These are phyloP conservation scores for Solanum chilense DNA, from an alignment of 257 asterid species.

Conservation along the genomic window DNA sequence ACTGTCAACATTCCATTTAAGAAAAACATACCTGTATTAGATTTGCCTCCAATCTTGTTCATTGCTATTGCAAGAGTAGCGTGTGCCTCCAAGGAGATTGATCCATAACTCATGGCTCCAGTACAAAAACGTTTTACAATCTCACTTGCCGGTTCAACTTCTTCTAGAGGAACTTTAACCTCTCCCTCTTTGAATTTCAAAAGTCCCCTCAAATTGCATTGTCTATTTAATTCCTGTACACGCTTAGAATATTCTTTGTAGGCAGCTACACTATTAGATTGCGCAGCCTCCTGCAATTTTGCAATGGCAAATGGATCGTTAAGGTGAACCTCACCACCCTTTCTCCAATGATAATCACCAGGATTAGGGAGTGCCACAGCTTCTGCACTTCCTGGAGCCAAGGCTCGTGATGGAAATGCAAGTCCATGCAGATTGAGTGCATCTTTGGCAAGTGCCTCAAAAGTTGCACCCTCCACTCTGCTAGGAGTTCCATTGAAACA, in stretches of 20 bases:
- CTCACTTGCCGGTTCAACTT: slow-evolving; percentile 91
- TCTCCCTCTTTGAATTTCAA: slow-evolving; percentile 67
- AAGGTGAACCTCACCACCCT: slow-evolving; percentile 92
- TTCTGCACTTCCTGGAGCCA: slow-evolving; percentile 93
- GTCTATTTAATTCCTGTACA: slow-evolving; percentile 70
- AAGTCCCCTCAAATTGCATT: slow-evolving; percentile 95
- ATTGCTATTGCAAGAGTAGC: slow-evolving; percentile 90
- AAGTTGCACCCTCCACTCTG: slow-evolving; percentile 99
- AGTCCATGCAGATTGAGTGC: slow-evolving; percentile 79
- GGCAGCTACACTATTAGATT: slow-evolving; percentile 80
- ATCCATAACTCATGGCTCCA: slow-evolving; percentile 99
- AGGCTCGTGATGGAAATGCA: slow-evolving; percentile 80
- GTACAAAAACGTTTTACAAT: slow-evolving; percentile 90
- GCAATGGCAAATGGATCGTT: slow-evolving; percentile 97
- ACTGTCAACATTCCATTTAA: neutral
- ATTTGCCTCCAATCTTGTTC: slow-evolving; percentile 93
- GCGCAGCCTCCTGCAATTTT: slow-evolving; percentile 92
- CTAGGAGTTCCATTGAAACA: slow-evolving; percentile 97
- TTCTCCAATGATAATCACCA: slow-evolving; percentile 98
- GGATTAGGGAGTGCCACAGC: slow-evolving; percentile 97
- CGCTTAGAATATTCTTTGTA: slow-evolving; percentile 89
- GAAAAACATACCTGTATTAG: slow-evolving; percentile 66
- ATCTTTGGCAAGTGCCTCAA: slow-evolving; percentile 85
- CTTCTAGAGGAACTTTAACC: slow-evolving; percentile 66
- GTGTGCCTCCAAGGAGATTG: slow-evolving; percentile 95